Base-by-base conservation (phyloP, 2,329 filamentous ascomycete genomes). In the Pleoardoris graminearum region DNA sequence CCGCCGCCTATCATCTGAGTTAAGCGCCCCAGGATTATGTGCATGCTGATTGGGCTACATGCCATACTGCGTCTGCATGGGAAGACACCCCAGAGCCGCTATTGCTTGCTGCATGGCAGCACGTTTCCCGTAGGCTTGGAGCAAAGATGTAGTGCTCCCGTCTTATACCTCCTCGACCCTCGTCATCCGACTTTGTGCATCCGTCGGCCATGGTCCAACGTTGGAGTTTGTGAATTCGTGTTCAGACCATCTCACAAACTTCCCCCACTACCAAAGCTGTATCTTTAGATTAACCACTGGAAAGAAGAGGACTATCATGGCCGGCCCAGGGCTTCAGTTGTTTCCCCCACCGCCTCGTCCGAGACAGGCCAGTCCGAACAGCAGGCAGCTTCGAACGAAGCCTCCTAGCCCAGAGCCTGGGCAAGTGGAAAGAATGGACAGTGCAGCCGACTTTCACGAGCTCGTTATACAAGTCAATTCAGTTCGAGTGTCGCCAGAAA, bases 381-480 rank as follows among this genome's bases (percentile, higher is more conserved):
- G 56, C 45, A 67, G 55, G 33, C 44, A 47, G 50, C 63, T 63
- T 32, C 63, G 61, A 17, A 48, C 58, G 21, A 72, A 71, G 46
- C 59, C 64, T 42, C 59, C 66, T 35, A 64, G 62, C 16, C 66
- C 66, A 53, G 70, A 71, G 30, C 64, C 70, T 10, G 36, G 57
- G 42, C 55, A 62, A 47, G 43, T 46, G 19, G 65, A 68, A 50
- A 63, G 55, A 17, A 65, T 65, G 55, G 66, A 72, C 22, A 68
- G 65, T 54, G 62, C 65, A 47, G 52, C 58, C 32, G 71, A 74
- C 58, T 72, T 74, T 42, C 72, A 75, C 49, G 71, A 74, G 48
- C 68, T 75, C 39, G 59, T 75, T 41, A 68, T 75, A 16, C 70
- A 74, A 49, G 69, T 74, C 63, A 70, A 73, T 46, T 71, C 72